Evolutionary conservation across 306 rosid species (phyloP), one percentile per base, ranked within the genome.

Genomic region (Corylus americana): DNA sequence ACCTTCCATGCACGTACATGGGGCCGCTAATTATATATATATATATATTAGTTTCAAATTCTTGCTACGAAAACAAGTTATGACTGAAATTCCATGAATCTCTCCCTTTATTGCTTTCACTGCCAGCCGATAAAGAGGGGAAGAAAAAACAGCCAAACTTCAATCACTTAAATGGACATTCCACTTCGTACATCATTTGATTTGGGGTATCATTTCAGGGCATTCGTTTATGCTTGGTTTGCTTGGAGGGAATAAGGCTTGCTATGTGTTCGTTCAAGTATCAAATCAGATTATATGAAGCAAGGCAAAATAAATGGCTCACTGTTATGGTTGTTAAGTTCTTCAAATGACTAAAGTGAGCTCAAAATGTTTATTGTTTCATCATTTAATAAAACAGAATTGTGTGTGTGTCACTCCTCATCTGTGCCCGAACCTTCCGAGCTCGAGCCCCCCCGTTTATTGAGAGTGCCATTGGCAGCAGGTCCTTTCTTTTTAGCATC

Each of bases 371-470:
- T 71, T 78, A 27, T 55, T 35, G 55, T 71, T 70, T 77, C 68
- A n/a, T 55, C 29, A 42, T 11, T 11, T 67, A 53, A 74, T 57
- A 48, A 73, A 55, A 54, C 39, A 2, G 35, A 17, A 18, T 71
- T 31, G 39, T 71, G 5, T 55, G 25, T 22, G 25, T 71, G 35
- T 31, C 78, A 86, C 27, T 88, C 92, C 50, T 86, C 92, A 48
- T 86, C 92, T 11, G 90, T 86, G 66, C 78, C 80, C 29, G 87
- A 85, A 80, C 81, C 80, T 47, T 86, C 88, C 5, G 84, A 82
- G 54, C 80, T 78, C 4, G 83, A 47, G 45, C 59, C 80, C 49
- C 59, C 80, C 44, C 59, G 77, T 18, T 76, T 68, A 64, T 78
- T 75, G 8, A 49, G 55, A 1, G 77, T 58, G 49, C 92, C 90